These are phyloP conservation scores for Amesomyces nigricolor DNA, from an alignment of 2,329 filamentous ascomycete genomes.

Conservation along the genomic window DNA sequence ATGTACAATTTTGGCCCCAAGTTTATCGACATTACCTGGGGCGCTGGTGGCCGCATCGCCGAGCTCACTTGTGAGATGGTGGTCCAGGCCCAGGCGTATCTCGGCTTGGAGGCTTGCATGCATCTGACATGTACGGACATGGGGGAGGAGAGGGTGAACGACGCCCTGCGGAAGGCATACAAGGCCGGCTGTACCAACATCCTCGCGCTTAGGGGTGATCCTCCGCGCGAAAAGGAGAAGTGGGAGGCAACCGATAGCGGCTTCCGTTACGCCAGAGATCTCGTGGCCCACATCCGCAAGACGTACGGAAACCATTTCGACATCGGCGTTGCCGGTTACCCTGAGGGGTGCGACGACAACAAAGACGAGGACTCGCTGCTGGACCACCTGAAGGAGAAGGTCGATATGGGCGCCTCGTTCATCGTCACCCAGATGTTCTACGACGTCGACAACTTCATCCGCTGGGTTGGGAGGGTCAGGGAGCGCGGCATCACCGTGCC, in stretches of 20 bases:
- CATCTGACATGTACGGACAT: slow-evolving; percentile 98
- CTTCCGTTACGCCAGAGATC: slow-evolving; percentile 87
- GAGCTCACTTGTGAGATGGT: slow-evolving; percentile 98
- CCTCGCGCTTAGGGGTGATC: slow-evolving; percentile 85
- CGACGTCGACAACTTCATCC: slow-evolving; percentile 89
- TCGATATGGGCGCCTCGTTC: slow-evolving; percentile 88
- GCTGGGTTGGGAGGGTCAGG: slow-evolving; percentile 82
- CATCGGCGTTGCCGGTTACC: slow-evolving; percentile 94
- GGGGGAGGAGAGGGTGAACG: slow-evolving; percentile 85
- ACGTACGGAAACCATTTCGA: slow-evolving; percentile 88
- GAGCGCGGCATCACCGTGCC: slow-evolving; percentile 67
- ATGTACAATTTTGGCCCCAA: slow-evolving; percentile 93
- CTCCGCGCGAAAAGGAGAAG: slow-evolving; percentile 85
- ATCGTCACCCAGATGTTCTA: slow-evolving; percentile 99
- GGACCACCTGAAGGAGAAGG: slow-evolving; percentile 92
- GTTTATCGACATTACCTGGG: slow-evolving; percentile 99
- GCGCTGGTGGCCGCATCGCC: slow-evolving; percentile 84
- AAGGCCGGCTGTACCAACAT: slow-evolving; percentile 97
- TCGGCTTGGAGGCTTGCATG: slow-evolving; percentile 98
- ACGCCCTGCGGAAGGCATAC: slow-evolving; percentile 81
- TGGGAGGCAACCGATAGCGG: slow-evolving; percentile 85
- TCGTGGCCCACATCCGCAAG: slow-evolving; percentile 69
- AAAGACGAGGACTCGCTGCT: slow-evolving; percentile 78
- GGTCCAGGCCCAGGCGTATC: slow-evolving; percentile 86
- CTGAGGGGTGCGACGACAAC: slow-evolving; percentile 92